Evolutionary conservation across 2,329 filamentous ascomycete genomes (phyloP).

Genomic region (Phaeosphaeria sp.): DNA sequence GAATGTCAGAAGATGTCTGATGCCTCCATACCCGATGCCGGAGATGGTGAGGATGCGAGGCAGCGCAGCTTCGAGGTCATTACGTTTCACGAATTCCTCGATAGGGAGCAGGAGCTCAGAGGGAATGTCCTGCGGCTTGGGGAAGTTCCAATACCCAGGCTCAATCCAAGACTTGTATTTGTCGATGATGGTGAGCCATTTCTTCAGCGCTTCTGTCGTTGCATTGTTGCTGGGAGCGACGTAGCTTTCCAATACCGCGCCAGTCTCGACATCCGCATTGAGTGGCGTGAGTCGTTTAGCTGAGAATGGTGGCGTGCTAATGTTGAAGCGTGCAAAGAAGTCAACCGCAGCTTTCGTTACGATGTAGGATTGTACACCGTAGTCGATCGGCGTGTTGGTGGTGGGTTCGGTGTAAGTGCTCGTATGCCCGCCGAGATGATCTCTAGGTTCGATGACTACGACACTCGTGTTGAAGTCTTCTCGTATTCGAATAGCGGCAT

Average conservation of each 20-base stretch:
- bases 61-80: slow-evolving; percentile 33
- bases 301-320: slow-evolving; percentile 26
- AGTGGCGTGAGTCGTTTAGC: slow-evolving; percentile 14
- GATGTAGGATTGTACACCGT: slow-evolving; percentile 50
- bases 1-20: slow-evolving; percentile 22
- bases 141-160: slow-evolving; percentile 33
- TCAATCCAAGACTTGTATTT: slow-evolving; percentile 25
- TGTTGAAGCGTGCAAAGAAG: slow-evolving; percentile 56
- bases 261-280: slow-evolving; percentile 43
- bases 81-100: slow-evolving; percentile 56
- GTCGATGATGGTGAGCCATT: slow-evolving; percentile 22
- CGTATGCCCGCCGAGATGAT: slow-evolving; percentile 56
- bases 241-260: slow-evolving; percentile 22
- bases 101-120: slow-evolving; percentile 58
- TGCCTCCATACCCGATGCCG: slow-evolving; percentile 24
- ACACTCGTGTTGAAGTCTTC: slow-evolving; percentile 50
- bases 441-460: slow-evolving; percentile 50
- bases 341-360: slow-evolving; percentile 49
- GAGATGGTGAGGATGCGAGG: slow-evolving; percentile 26
- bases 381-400: slow-evolving; percentile 44
- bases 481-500: slow-evolving; percentile 52
- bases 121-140: slow-evolving; percentile 49
- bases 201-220: slow-evolving; percentile 21
- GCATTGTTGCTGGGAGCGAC: slow-evolving; percentile 18
- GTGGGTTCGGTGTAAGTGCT: slow-evolving; percentile 53